phyloP scores from a whole-genome alignment of 805 yeast species.

The Candida parachauliodes region DNA sequence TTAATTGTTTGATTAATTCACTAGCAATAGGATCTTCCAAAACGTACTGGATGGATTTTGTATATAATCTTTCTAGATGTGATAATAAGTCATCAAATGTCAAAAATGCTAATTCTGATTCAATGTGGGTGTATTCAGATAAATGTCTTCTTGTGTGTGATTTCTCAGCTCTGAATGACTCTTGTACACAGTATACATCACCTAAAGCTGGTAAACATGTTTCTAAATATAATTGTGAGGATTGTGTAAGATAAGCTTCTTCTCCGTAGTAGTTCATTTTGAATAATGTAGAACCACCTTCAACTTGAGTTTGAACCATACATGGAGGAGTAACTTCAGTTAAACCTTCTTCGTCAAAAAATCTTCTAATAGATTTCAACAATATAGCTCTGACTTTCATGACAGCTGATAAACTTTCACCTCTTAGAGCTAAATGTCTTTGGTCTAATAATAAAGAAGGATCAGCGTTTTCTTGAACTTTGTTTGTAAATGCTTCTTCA shows the following conservation, averaged over 20 bases:
- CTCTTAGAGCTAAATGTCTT: conserved; percentile 94
- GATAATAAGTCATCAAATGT: conserved; percentile 79
- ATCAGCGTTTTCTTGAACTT: conserved; percentile 89
- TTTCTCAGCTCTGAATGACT: conserved; percentile 98
- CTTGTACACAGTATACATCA: conserved; percentile 96
- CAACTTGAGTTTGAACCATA: conserved; percentile 99
- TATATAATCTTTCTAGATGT: conserved; percentile 80
- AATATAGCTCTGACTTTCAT: conserved; percentile 91
- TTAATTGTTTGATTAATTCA: conserved; percentile 81
- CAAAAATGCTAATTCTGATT: conserved; percentile 87
- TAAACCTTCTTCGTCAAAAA: conserved; percentile 68
- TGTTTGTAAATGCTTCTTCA: conserved; percentile 91
- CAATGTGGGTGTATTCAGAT: conserved; percentile 95
- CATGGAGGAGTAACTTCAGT: conserved; percentile 98
- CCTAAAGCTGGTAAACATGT: conserved; percentile 95
- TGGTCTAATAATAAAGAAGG: conserved; percentile 89
- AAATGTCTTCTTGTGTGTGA: conserved; percentile 98
- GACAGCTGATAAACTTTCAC: conserved; percentile 88
- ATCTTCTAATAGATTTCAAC: conserved; percentile 69
- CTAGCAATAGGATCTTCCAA: conserved; percentile 91
- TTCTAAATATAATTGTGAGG: conserved; percentile 94
- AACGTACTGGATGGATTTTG: conserved; percentile 67
- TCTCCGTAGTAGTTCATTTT: conserved; percentile 93
- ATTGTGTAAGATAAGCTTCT: conserved; percentile 94
- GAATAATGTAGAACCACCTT: conserved; percentile 97